Conservation (phyloP, 805 yeast species). For the Zygosaccharomyces bisporus region DNA sequence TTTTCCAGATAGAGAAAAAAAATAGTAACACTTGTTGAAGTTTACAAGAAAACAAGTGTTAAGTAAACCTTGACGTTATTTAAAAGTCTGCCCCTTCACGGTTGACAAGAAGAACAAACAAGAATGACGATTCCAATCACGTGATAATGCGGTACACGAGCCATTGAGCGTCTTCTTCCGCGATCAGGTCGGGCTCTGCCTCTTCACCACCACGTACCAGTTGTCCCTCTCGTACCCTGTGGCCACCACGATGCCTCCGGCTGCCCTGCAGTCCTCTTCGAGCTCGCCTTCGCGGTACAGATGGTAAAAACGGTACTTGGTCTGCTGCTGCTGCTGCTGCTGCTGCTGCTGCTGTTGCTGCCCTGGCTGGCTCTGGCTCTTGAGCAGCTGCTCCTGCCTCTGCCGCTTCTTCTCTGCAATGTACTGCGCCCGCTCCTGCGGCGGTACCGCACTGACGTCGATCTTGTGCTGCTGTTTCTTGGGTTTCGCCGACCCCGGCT, state of each 20-base stretch:
- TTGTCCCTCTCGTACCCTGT: slow-evolving; percentile 90
- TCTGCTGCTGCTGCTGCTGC: slow-evolving; percentile 31
- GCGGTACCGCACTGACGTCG: slow-evolving; percentile 28
- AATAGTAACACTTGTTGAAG: too few relatives aligned
- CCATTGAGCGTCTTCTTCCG: too few relatives aligned
- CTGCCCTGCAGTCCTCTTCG: slow-evolving; percentile 59
- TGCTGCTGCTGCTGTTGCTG: slow-evolving; percentile 23
- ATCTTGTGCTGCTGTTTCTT: slow-evolving; percentile 22
- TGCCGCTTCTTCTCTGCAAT: slow-evolving; percentile 29
- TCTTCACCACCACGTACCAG: slow-evolving; percentile 72
- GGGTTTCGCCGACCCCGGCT: slow-evolving; percentile 8
- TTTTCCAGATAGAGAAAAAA: too few relatives aligned
- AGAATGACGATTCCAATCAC: neutral
- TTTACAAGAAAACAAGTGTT: neutral
- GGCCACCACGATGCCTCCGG: slow-evolving; percentile 66
- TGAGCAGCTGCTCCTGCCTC: slow-evolving; percentile 26
- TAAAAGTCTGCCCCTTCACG: neutral
- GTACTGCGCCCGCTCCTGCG: slow-evolving; percentile 28
- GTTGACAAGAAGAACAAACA: neutral
- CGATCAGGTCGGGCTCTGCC: too few relatives aligned
- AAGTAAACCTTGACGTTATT: neutral
- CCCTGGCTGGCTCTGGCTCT: too few relatives aligned
- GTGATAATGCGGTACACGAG: neutral
- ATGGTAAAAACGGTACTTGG: slow-evolving; percentile 84
- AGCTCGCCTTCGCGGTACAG: slow-evolving; percentile 82